phyloP scores from a whole-genome alignment of 176 grass and related monocot species.

The Triticum turgidum region DNA sequence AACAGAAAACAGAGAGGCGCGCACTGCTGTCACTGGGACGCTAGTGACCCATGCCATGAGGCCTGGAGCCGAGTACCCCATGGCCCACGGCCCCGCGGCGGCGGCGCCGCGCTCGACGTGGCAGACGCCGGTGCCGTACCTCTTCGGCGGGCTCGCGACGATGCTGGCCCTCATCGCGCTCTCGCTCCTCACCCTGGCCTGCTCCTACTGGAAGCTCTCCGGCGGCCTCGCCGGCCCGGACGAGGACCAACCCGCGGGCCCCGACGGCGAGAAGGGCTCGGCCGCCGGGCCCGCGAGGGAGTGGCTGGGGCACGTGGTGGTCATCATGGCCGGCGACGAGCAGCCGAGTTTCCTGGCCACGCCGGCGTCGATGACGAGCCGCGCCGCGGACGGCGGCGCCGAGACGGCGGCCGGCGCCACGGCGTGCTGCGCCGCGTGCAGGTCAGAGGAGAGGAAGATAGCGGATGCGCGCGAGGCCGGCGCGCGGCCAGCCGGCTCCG shows the following conservation, averaged over 20 bases:
- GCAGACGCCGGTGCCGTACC: constrained; percentile 77
- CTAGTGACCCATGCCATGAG: constrained; percentile 34
- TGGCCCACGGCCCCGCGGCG: constrained; percentile 29
- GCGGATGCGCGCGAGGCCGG: constrained; percentile 12
- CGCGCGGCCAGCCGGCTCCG: neutral
- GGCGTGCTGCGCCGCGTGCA: neutral
- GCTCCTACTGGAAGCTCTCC: constrained; percentile 89
- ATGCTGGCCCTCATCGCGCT: constrained; percentile 85
- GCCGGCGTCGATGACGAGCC: constrained; percentile 6
- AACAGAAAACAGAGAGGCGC: constrained; percentile 19
- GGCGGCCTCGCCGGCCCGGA: constrained; percentile 23
- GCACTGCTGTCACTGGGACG: neutral
- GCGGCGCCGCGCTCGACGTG: constrained; percentile 44
- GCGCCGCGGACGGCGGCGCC: neutral
- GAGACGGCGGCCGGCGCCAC: neutral
- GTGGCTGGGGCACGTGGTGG: constrained; percentile 43
- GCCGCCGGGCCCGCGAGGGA: neutral
- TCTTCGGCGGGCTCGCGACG: constrained; percentile 71
- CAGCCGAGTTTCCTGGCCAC: constrained; percentile 62
- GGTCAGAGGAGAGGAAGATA: constrained; percentile 6
- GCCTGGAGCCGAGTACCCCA: constrained; percentile 42
- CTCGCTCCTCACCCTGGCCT: constrained; percentile 78
- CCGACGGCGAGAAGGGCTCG: constrained; percentile 10
- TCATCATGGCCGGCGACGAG: constrained; percentile 83
- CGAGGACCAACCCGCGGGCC: neutral